These are phyloP conservation scores for Ceratobasidium sp. DNA, from an alignment of 1,284 basidiomycete genomes.

Conservation along the genomic window DNA sequence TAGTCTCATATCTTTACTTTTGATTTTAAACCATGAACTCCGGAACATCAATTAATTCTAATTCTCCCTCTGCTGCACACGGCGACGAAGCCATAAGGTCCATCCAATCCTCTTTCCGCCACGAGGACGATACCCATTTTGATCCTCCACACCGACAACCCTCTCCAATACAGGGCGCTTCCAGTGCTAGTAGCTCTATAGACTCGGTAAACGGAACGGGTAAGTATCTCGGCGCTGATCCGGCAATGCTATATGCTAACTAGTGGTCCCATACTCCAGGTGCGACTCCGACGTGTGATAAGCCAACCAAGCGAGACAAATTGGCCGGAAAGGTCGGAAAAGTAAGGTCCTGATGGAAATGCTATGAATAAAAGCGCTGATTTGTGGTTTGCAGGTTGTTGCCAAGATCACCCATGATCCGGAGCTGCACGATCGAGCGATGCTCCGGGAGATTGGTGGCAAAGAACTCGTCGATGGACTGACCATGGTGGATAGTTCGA, in stretches of 20 bases:
- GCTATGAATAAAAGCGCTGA: not conserved
- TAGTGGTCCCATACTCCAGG: not conserved
- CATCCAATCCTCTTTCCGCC: slow-evolving; percentile 23
- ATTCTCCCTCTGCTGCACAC: not conserved
- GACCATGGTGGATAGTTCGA: slow-evolving; percentile 17
- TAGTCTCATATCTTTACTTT: no score
- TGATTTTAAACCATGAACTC: not conserved
- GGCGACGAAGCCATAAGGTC: not conserved
- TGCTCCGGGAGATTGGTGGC: slow-evolving; percentile 32
- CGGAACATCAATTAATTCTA: not conserved
- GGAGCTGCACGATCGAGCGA: slow-evolving; percentile 28
- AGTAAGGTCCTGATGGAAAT: not conserved
- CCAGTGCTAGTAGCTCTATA: not conserved
- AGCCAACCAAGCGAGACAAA: slow-evolving; percentile 31
- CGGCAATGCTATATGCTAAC: not conserved
- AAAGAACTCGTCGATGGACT: slow-evolving; percentile 19
- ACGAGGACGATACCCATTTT: not conserved
- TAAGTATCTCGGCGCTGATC: not conserved
- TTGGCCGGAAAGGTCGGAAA: slow-evolving; percentile 28
- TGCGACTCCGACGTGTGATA: not conserved
- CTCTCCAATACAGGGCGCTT: not conserved
- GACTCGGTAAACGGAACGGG: not conserved
- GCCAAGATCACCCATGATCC: slow-evolving; percentile 19
- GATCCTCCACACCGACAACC: not conserved
- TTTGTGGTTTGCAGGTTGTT: not conserved